These are phyloP conservation scores for Pythium phragmiticola DNA, from an alignment of 352 stramenopile species.

Conservation along the genomic window DNA sequence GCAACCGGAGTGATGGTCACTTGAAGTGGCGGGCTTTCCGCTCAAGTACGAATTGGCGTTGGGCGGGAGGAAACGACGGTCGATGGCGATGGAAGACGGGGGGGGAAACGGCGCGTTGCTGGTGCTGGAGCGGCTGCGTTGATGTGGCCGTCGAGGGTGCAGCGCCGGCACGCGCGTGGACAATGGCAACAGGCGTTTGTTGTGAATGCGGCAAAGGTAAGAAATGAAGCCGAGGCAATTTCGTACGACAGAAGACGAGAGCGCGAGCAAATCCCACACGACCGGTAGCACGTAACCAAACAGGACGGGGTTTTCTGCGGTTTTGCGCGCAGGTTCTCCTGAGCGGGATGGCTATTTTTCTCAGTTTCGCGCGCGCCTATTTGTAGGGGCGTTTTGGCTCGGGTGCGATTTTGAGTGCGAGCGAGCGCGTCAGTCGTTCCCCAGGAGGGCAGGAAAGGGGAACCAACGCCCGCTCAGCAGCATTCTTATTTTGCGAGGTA, in stretches of 20 bases:
- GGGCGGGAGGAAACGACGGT: too few relatives aligned
- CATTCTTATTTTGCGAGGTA: slow-evolving; percentile 7
- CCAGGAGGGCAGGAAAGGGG: background rate
- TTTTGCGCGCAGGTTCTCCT: slow-evolving; percentile 17
- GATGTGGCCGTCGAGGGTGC: background rate
- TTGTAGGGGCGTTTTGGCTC: slow-evolving; percentile 25
- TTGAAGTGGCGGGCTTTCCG: slow-evolving; percentile 24
- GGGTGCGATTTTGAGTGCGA: slow-evolving; percentile 30
- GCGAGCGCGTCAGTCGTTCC: background rate
- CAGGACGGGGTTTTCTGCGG: slow-evolving; percentile 17
- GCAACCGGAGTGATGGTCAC: slow-evolving; percentile 27
- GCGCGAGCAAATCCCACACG: background rate
- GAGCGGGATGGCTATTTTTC: slow-evolving; percentile 17
- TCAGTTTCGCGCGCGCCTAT: slow-evolving; percentile 14
- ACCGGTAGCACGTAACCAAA: background rate
- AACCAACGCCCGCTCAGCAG: too few relatives aligned
- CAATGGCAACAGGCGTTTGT: slow-evolving; percentile 2
- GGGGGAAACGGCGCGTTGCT: too few relatives aligned
- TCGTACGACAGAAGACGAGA: background rate
- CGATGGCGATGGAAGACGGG: too few relatives aligned
- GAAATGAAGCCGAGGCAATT: slow-evolving; percentile 7
- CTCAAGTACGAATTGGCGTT: slow-evolving; percentile 1
- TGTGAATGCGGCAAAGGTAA: slow-evolving; percentile 7
- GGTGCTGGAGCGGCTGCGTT: too few relatives aligned
- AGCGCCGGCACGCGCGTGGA: too few relatives aligned